phyloP scores from a whole-genome alignment of 2,329 filamentous ascomycete species.

The Bipolaris cookei region DNA sequence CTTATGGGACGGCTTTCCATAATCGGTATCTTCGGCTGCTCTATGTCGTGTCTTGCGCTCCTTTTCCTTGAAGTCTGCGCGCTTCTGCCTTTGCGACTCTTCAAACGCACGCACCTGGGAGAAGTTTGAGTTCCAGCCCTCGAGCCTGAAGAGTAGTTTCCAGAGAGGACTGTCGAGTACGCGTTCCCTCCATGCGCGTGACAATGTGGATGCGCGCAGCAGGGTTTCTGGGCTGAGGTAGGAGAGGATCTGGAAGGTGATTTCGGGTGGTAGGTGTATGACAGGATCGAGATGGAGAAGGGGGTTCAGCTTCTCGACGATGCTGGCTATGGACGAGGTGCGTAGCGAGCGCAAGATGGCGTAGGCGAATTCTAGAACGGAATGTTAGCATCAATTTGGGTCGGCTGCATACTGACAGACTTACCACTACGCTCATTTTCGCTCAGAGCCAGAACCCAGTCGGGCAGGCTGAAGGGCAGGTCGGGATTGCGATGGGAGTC shows the following conservation, averaged over 20 bases:
- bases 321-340: conserved; percentile 77
- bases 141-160: conserved; percentile 79
- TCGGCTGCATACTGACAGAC: conserved; percentile 13
- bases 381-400: conserved; percentile 10
- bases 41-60: conserved; percentile 56
- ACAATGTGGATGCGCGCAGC: conserved; percentile 78
- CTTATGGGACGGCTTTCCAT: conserved; percentile 59
- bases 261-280: conserved; percentile 81
- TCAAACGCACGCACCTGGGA: conserved; percentile 72
- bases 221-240: conserved; percentile 84
- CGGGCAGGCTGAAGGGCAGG: conserved; percentile 54
- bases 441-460: conserved; percentile 61
- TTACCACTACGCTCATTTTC: conserved; percentile 63
- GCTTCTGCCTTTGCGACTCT: conserved; percentile 55
- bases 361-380: conserved; percentile 74
- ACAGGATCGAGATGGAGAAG: conserved; percentile 94
- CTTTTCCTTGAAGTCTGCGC: conserved; percentile 45
- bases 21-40: conserved; percentile 55
- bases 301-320: conserved; percentile 80
- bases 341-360: conserved; percentile 77
- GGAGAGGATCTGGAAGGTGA: conserved; percentile 86
- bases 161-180: conserved; percentile 85
- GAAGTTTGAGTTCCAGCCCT: conserved; percentile 81
- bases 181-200: conserved; percentile 79
- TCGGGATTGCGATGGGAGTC: conserved; percentile 44